Evolutionary conservation across 1,139 yeast genomes (phyloP), one percentile per base, ranked within the genome.

Genomic region (Saccharomyces hybrid): DNA sequence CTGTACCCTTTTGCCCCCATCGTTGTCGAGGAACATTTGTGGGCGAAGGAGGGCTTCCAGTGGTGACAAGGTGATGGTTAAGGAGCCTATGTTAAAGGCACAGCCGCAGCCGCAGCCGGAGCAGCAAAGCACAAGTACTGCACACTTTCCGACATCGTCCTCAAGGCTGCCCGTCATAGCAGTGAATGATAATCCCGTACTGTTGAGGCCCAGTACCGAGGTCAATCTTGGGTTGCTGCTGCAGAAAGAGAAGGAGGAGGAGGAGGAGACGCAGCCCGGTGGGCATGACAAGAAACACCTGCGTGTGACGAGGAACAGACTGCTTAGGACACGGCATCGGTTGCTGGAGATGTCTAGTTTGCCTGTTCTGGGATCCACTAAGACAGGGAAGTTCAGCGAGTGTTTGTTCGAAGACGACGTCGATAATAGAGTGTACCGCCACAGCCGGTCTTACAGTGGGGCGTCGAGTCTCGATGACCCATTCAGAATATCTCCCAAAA

Each of bases 321-420:
- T n/a, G 49, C n/a, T 14, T 38, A n/a, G 53, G 48, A 9, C 46
- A 54, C 55, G 27, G 28, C 54, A 19, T 51, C 57, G 16, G 8
- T 49, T 28, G 6, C 2, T 27, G 12, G 31, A 24, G 12, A 27
- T 46, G 31, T 24, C 48, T 7, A 46, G 31, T 16, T 11, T 38
- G 12, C 44, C 44, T 38, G 44, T 38, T 28, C 3, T 47, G 5
- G 32, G 34, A 6, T 28, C 49, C 9, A 16, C 49, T 14, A 47
- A 47, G 11, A 51, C 54, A 26, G 58, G 58, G 16, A 59, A 57
- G 59, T 61, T 58, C 32, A 58, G 62, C 34, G 63, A 61, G 12
- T 60, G 61, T 49, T 55, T 61, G 57, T 61, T 61, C 44, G 55
- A 53, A 3, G 16, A 52, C 47, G 14, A 24, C 56, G 5, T 55